Evolutionary conservation across 2,329 filamentous ascomycete genomes (phyloP).

Genomic region (Dactylellina haptotyla): DNA sequence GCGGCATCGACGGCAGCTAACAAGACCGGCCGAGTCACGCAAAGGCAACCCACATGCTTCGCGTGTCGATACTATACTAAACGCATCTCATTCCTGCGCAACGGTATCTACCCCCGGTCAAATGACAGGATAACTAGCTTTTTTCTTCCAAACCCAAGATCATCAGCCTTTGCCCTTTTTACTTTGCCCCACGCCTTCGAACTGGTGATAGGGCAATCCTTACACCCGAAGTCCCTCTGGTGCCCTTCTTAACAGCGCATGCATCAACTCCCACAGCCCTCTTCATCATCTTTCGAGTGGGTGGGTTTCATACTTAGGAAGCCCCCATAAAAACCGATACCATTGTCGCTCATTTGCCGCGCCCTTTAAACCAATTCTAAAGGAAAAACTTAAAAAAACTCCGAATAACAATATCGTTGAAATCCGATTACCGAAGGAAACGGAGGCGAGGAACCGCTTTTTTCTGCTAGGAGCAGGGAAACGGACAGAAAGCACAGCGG

Average conservation of each 20-base stretch:
- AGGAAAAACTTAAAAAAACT: constrained; percentile 11
- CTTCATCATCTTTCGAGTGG: constrained; percentile 40
- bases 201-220: constrained; percentile 22
- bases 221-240: constrained; percentile 35
- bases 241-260: constrained; percentile 26
- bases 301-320: constrained; percentile 41
- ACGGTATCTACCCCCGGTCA: constrained; percentile 4
- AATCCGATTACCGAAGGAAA: constrained; percentile 31
- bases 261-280: constrained; percentile 33
- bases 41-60: constrained; percentile 20
- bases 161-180: background rate
- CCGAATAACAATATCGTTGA: constrained; percentile 7
- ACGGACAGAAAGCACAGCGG: constrained; percentile 13
- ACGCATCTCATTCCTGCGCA: constrained; percentile 35
- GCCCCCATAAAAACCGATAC: constrained; percentile 42
- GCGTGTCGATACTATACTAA: constrained; percentile 13
- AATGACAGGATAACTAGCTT: background rate
- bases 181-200: constrained; percentile 18
- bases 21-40: constrained; percentile 13
- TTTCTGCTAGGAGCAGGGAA: constrained; percentile 20
- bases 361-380: too few species aligned
- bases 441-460: constrained; percentile 24
- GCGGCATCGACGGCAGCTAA: constrained; percentile 31
- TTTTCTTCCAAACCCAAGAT: background rate
- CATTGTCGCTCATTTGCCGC: constrained; percentile 11